Evolutionary conservation across 805 yeast species (phyloP), one percentile per base, ranked within the genome.

Genomic region (Komagataella kurtzmanii): DNA sequence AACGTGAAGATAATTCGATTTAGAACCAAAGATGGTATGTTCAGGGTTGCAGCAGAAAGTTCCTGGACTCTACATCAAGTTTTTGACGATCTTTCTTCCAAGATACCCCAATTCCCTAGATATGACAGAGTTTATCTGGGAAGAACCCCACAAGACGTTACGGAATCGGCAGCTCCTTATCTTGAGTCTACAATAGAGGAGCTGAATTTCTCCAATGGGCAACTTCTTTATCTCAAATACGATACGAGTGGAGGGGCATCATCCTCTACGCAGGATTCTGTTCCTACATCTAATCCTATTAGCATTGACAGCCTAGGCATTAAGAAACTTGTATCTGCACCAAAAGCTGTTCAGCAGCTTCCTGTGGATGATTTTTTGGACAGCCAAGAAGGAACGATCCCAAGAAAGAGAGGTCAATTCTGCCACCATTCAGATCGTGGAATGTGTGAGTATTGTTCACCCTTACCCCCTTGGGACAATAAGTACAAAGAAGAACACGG

Each of bases 361-460:
- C 68, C 76, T 0, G 75, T 90, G 1, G 99, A 93, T 65, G 76
- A 76, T 49, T 63, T 62, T 8, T 71, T 90, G 40, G 90, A 84
- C 50, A 72, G 70, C 24, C 74, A 78, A 51, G 76, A 77, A 47
- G 99, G 99, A 0, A 69, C 85, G 52, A 88, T 93, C 52, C 66
- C 74, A 24, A 75, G 99, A 40, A 66, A 71, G 44, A 74, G 71
- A 55, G 77, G 88, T 1, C 59, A 65, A 2, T 69, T 89, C 55
- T 91, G 99, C 66, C 78, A 83, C 54, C 99, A 93, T 64, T 85
- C 91, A 2, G 91, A 83, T 44, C 84, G 83, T 59, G 99, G 98
- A 1, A 93, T 93, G 98, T 93, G 99, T 66, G 99, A 93, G 61
- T 88, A 89, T 63, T 93, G 98, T 65, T 81, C 95, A 40, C 97